Evolutionary conservation across 2,329 filamentous ascomycete species (phyloP).

Genomic region (Didymella segeticola): DNA sequence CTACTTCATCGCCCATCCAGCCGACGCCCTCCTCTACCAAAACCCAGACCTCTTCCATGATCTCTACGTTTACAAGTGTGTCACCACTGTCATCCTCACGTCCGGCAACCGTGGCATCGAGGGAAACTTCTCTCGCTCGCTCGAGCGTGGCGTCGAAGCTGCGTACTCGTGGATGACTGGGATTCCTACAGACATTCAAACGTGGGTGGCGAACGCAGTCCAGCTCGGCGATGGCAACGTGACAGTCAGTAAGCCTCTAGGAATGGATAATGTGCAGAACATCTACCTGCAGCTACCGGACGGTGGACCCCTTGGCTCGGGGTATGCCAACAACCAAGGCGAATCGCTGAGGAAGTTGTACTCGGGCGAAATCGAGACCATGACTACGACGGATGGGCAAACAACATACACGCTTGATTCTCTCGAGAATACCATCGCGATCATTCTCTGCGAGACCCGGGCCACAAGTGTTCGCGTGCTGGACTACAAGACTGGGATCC

Average conservation of each 20-base stretch:
- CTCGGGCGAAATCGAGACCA: constrained; percentile 20
- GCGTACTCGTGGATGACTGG: constrained; percentile 33
- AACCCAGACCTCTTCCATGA: constrained; percentile 40
- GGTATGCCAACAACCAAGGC: constrained; percentile 19
- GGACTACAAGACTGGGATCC: constrained; percentile 27
- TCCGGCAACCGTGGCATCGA: constrained; percentile 29
- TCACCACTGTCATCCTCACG: constrained; percentile 35
- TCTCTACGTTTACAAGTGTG: constrained; percentile 35
- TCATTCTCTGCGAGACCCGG: constrained; percentile 22
- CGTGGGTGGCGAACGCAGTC: constrained; percentile 15
- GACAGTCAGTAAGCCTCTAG: constrained; percentile 17
- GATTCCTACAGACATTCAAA: constrained; percentile 2
- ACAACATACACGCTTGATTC: constrained; percentile 29
- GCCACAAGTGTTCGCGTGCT: constrained; percentile 30
- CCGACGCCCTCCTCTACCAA: constrained; percentile 37
- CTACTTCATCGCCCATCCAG: constrained; percentile 38
- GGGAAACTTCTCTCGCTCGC: constrained; percentile 20
- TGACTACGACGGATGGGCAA: constrained; percentile 27
- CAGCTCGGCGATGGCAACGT: constrained; percentile 17
- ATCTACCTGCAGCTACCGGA: constrained; percentile 38
- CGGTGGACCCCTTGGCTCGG: constrained; percentile 27
- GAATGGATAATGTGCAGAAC: constrained; percentile 28
- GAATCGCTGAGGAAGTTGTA: constrained; percentile 34
- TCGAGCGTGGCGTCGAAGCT: constrained; percentile 32
- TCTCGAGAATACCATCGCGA: constrained; percentile 25